phyloP scores from a whole-genome alignment of 805 yeast species.

The Soucietia sequanensis region DNA sequence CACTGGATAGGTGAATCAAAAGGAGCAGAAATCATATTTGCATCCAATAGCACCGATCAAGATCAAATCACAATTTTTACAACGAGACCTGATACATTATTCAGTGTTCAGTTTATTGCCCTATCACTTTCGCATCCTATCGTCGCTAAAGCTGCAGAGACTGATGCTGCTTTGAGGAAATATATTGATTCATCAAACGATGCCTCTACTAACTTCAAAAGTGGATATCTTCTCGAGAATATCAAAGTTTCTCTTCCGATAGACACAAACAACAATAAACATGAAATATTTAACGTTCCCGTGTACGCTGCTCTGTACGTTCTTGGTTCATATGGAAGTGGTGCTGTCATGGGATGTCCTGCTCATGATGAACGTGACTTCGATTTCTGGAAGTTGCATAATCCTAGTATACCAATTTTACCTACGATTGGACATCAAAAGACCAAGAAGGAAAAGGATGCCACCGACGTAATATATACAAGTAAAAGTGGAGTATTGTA shows the following conservation, averaged over 20 bases:
- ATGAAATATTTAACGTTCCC: slow-evolving; percentile 46
- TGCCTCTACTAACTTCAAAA: slow-evolving; percentile 29
- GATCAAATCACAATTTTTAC: slow-evolving; percentile 61
- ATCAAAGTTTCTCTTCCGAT: slow-evolving; percentile 65
- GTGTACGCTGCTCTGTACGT: slow-evolving; percentile 92
- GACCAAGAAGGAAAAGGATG: slow-evolving; percentile 8
- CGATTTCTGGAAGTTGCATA: slow-evolving; percentile 73
- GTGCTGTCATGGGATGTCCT: slow-evolving; percentile 98
- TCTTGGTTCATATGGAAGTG: slow-evolving; percentile 76
- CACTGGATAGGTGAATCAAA: slow-evolving; percentile 92
- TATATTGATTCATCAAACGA: slow-evolving; percentile 52
- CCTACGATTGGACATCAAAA: slow-evolving; percentile 46
- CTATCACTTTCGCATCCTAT: slow-evolving; percentile 71
- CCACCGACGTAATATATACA: slow-evolving; percentile 18
- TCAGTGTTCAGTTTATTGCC: slow-evolving; percentile 81
- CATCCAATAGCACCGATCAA: slow-evolving; percentile 15
- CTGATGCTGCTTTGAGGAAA: slow-evolving; percentile 38
- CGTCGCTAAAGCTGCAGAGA: slow-evolving; percentile 35
- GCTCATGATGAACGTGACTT: slow-evolving; percentile 86
- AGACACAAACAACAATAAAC: slow-evolving; percentile 21
- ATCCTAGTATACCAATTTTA: slow-evolving; percentile 41
- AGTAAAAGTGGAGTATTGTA: slow-evolving; percentile 37
- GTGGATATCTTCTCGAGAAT: slow-evolving; percentile 54
- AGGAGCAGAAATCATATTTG: slow-evolving; percentile 71
- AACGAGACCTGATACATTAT: slow-evolving; percentile 86